These are phyloP conservation scores for Suhomyces kunorum DNA, from an alignment of 1,139 yeast species.

Conservation along the genomic window DNA sequence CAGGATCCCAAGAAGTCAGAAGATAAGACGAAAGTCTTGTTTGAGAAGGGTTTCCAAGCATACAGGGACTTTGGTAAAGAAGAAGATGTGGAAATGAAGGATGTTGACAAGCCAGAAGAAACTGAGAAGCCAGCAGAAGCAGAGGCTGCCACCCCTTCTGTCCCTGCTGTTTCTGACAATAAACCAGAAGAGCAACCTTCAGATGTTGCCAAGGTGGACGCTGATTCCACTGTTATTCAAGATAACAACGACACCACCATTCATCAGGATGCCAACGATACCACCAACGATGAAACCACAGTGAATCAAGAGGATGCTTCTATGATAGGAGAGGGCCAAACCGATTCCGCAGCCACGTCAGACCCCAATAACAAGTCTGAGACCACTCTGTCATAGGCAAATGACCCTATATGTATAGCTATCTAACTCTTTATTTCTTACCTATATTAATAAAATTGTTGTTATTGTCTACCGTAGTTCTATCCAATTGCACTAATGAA, in stretches of 20 bases:
- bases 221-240: slow-evolving; percentile 40
- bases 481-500: slow-evolving; percentile 12
- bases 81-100: slow-evolving; percentile 19
- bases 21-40: slow-evolving; percentile 27
- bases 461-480: slow-evolving; percentile 1
- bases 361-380: slow-evolving; percentile 11
- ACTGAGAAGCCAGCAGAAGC: background rate
- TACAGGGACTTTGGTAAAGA: slow-evolving; percentile 24
- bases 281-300: slow-evolving; percentile 45
- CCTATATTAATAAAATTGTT: slow-evolving; percentile 12
- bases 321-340: slow-evolving; percentile 22
- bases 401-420: slow-evolving; percentile 1
- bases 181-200: slow-evolving; percentile 1
- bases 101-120: background rate
- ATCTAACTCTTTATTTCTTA: slow-evolving; percentile 9
- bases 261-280: slow-evolving; percentile 47
- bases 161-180: slow-evolving; percentile 6
- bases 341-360: slow-evolving; percentile 9
- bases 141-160: slow-evolving; percentile 1
- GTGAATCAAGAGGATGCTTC: slow-evolving; percentile 36
- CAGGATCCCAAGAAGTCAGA: slow-evolving; percentile 25
- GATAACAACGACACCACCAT: slow-evolving; percentile 46
- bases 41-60: slow-evolving; percentile 36
- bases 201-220: slow-evolving; percentile 24
- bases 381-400: background rate